Evolutionary conservation across 495 filamentous ascomycete genomes (phyloP), one percentile per base, ranked within the genome.

Genomic region (Hypoxylon subgilvum): DNA sequence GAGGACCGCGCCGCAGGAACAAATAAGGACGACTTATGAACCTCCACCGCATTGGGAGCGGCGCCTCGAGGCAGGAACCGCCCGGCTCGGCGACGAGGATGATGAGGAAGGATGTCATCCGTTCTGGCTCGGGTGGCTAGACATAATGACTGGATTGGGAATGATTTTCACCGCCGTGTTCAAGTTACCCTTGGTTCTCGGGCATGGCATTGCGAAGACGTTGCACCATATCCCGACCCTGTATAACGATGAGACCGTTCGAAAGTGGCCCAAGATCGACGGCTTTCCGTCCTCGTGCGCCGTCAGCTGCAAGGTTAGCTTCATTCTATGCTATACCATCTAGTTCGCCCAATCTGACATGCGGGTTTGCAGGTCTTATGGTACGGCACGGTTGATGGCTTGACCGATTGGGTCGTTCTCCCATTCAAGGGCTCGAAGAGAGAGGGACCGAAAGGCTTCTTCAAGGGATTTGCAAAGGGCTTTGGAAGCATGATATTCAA

Each of bases 221-320:
- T 86, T 89, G 17, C 86, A 88, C 59, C 87, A 88, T 60, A 81
- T 82, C 1, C 87, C 87, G 0, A 85, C 79, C 43, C 66, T 90
- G 2, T 89, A 88, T 43, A 76, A 84, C n/a, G 85, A 87, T 46
- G 75, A 77, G 0, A 85, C 75, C 50, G 85, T 89, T 1, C 75
- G 81, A 40, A 72, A 76, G 25, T 73, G 70, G n/a, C 82, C 83
- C 7, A 80, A 79, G 43, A 81, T 90, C 1, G 81, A 80, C 5
- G 84, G 82, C 14, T 51, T 88, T 18, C 72, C 76, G 34, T 82
- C 77, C 19, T 84, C 83, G 1, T 66, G 86, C 13, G 76, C 73
- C 28, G 79, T 76, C 19, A 78, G 78, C n/a, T 75, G 76, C 17
- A 70, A 73, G 62, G 79, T 81, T 41, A 34, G 68, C 22, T 8